Evolutionary conservation across 208 protist genomes (phyloP), one percentile per base, ranked within the genome.

Genomic region (Crithidia bombi): DNA sequence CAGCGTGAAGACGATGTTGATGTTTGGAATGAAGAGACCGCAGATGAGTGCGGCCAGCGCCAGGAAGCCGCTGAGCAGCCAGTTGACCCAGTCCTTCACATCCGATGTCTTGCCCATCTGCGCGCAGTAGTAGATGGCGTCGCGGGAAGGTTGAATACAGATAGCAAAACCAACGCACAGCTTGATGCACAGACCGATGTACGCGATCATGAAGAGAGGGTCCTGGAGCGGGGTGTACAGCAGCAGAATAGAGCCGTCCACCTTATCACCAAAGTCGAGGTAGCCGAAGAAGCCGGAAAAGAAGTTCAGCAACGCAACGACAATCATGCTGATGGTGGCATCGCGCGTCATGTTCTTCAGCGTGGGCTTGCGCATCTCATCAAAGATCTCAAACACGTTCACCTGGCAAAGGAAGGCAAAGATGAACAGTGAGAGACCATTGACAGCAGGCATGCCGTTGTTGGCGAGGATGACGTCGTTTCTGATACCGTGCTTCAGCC

Each of bases 361-460:
- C 21, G 81, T 81, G 9, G 69, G 72, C 52, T 81, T 55, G 49
- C 21, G 46, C 87, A 94, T 89, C 59, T 96, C 91, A 33, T 69
- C 65, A 57, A 89, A 90, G 15, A 96, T 79, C 69, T 92, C 89
- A 54, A 92, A 90, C 7, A 70, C 73, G 63, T 94, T 94, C 49
- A 86, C 68, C 67, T 96, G 91, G 30, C 83, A 91, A 3, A 93
- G 73, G 59, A 89, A 94, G 3, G 91, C 82, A 51, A 91, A 94
- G 33, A 94, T 84, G 69, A 94, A 92, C 12, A 93, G 72, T 25
- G 76, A 73, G 39, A 96, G 73, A 14, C 85, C 86, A 30, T 84
- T 86, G 14, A 94, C 62, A 19, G 80, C 84, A 4, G 35, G 72
- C 54, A 77, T 80, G 56, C 81, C 82, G 58, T 36, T 73, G 39